Evolutionary conservation across 306 rosid species (phyloP), one percentile per base, ranked within the genome.

Genomic region (Dicorynia guianensis): DNA sequence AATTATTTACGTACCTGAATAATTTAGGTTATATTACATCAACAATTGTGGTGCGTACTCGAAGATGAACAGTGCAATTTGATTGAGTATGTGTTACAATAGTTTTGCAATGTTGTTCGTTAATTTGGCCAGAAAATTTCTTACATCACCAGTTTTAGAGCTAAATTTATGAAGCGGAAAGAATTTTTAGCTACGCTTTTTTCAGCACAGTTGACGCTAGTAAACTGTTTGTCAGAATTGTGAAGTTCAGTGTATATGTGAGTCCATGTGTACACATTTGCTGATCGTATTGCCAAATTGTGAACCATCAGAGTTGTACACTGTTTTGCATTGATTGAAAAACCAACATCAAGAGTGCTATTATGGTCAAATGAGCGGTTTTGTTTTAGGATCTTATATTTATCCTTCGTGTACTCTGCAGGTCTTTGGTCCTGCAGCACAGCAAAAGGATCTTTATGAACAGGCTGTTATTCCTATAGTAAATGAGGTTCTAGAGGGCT

Each of bases 401-500:
- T 75, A 5, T 40, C 47, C 25, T 10, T 17, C 40, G 44, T n/a
- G 1, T 19, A 0, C 47, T 44, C 2, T 68, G 50, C 50, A 94
- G 98, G 97, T 94, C 67, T 94, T 94, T 69, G 98, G 97, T 66
- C 97, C 98, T 17, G 81, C 89, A 30, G 96, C 98, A 10, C 84
- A 80, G 82, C 98, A 94, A 72, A 89, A 43, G 63, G 98, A 94
- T 60, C 94, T 94, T 13, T 94, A 91, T 72, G 94, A 94, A 0
- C 94, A 90, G 79, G 97, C 98, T 14, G 89, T 91, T 72, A 83
- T 80, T 78, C 98, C 98, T 0, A 94, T 94, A 39, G 98, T 94
- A 12, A 47, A 91, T 63, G 98, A 94, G 80, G 98, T 91, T 14
- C 58, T 94, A 15, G 98, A 94, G 72, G 97, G 98, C 0, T 94